Conservation (phyloP, 805 yeast species). For the Pichia nakasei region DNA sequence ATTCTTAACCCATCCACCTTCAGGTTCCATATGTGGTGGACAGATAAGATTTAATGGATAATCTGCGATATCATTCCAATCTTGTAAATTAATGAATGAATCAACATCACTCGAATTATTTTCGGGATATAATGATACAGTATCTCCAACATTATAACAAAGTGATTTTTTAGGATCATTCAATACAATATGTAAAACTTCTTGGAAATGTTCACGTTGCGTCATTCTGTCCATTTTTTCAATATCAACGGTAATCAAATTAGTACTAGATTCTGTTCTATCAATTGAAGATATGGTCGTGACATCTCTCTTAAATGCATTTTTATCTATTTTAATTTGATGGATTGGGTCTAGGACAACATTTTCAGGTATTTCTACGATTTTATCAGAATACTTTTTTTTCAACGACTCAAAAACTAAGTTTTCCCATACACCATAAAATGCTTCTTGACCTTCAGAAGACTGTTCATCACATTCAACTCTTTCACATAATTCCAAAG, state of each 20-base stretch:
- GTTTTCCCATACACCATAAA: slow-evolving; percentile 65
- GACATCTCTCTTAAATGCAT: slow-evolving; percentile 13
- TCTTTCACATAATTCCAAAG: slow-evolving; percentile 55
- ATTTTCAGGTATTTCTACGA: slow-evolving; percentile 3
- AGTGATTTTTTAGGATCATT: slow-evolving; percentile 22
- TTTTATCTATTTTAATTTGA: slow-evolving; percentile 5
- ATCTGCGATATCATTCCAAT: slow-evolving; percentile 70
- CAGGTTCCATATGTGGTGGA: slow-evolving; percentile 25
- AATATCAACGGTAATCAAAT: slow-evolving; percentile 35
- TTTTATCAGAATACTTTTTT: slow-evolving; percentile 8
- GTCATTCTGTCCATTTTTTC: slow-evolving; percentile 54
- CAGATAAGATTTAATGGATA: slow-evolving; percentile 32
- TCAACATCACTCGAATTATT: slow-evolving; percentile 62
- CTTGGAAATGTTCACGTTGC: slow-evolving; percentile 71
- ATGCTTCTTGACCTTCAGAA: slow-evolving; percentile 68
- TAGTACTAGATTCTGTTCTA: neutral
- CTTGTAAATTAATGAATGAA: slow-evolving; percentile 55
- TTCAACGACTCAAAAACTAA: slow-evolving; percentile 27
- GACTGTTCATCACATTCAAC: slow-evolving; percentile 88
- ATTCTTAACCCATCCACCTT: slow-evolving; percentile 53
- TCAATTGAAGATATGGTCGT: neutral
- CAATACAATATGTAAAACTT: slow-evolving; percentile 60
- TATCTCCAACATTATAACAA: slow-evolving; percentile 68
- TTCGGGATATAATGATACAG: slow-evolving; percentile 65
- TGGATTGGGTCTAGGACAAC: slow-evolving; percentile 3